These are phyloP conservation scores for Wickerhamiella azyma DNA, from an alignment of 805 yeast genomes.

Conservation along the genomic window DNA sequence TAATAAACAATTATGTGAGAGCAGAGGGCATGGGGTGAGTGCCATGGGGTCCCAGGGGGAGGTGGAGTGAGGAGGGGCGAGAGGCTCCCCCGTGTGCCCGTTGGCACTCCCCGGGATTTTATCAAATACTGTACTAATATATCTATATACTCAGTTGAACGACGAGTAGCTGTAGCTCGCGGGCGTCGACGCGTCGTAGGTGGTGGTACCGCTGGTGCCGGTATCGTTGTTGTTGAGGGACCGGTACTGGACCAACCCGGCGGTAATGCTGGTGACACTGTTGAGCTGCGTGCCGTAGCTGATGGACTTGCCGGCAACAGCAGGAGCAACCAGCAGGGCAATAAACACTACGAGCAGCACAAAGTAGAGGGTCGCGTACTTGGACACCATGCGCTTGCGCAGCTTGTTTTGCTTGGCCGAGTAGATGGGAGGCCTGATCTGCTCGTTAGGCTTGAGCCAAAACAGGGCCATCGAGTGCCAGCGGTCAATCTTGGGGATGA, in stretches of 20 bases:
- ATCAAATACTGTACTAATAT: background rate
- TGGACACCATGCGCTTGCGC: conserved; percentile 94
- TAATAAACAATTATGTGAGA: no score
- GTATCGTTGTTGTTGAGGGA: conserved; percentile 74
- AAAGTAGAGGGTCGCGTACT: conserved; percentile 75
- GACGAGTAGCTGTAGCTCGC: conserved; percentile 33
- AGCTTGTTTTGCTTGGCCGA: conserved; percentile 91
- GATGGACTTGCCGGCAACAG: conserved; percentile 57
- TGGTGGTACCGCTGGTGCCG: conserved; percentile 22
- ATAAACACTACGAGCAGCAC: conserved; percentile 54
- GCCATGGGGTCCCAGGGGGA: no score
- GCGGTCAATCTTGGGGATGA: conserved; percentile 80
- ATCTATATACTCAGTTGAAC: background rate
- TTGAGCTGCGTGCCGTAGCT: conserved; percentile 26
- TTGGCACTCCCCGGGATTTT: no score
- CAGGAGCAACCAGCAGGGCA: conserved; percentile 79
- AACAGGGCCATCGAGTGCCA: conserved; percentile 97
- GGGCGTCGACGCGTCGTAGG: conserved; percentile 40
- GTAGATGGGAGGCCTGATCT: conserved; percentile 95
- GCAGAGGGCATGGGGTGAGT: no score
- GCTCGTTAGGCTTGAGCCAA: conserved; percentile 96
- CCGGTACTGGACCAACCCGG: conserved; percentile 85
- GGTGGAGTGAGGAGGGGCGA: no score
- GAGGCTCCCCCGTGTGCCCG: no score
- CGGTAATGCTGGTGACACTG: conserved; percentile 25